These are phyloP conservation scores for Carex littledalei DNA, from an alignment of 176 grass and related monocot species.

Conservation along the genomic window DNA sequence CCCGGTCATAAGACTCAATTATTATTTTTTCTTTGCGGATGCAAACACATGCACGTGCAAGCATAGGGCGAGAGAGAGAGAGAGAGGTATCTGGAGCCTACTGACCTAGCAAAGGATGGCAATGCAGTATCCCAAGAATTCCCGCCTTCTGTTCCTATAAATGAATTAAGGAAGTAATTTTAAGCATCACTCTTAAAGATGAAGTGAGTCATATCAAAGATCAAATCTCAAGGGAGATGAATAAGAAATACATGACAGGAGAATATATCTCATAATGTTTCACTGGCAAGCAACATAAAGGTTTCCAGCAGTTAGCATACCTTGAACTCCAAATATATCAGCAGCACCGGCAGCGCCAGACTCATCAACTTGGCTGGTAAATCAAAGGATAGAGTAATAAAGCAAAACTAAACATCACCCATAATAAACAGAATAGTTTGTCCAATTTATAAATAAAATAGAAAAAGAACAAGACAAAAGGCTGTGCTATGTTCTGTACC, in stretches of 20 bases:
- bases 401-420: not conserved
- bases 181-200: not conserved
- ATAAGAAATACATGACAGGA: not conserved
- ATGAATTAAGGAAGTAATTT: conserved; percentile 22
- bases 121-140: conserved; percentile 60
- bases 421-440: not conserved
- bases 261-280: not conserved
- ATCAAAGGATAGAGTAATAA: not conserved
- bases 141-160: conserved; percentile 45
- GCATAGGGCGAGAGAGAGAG: not conserved
- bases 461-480: conserved; percentile 10
- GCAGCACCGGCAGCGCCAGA: conserved; percentile 40
- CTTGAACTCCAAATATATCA: conserved; percentile 50
- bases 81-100: not conserved
- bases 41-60: not conserved
- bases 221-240: conserved; percentile 7
- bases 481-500: conserved; percentile 39
- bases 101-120: conserved; percentile 82
- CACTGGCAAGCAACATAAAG: conserved; percentile 23
- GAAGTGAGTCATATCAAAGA: not conserved
- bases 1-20: not conserved
- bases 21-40: not conserved
- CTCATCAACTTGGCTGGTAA: conserved; percentile 43
- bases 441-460: conserved; percentile 1
- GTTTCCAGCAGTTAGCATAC: conserved; percentile 31